Base-by-base conservation (phyloP, 2,329 filamentous ascomycete species). In the Diaporthe ilicicola region DNA sequence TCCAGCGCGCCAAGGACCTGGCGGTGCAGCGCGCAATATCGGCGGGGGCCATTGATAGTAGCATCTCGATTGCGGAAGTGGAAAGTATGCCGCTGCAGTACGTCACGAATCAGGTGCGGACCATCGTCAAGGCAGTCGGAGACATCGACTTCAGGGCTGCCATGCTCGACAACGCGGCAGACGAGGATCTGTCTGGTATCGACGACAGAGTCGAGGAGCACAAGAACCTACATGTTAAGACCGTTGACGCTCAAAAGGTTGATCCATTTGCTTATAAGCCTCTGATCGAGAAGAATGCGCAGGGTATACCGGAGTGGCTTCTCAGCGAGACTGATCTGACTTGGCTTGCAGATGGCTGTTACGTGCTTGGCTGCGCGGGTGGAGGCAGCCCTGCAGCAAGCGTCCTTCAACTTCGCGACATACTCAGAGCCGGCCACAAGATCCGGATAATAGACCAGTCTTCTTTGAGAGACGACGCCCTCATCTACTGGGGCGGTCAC, bases 311-410 rank as follows among this genome's bases (percentile, higher is more conserved):
- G 2, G 79, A 82, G 56, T 87, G 85, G 85, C 79, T 80, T 68
- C 76, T 87, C 17, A 83, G 81, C 2, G 81, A 84, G 70, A 81
- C 81, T 0, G 85, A 87, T 74, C 76, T 86, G 32, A 78, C 82
- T 56, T 86, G 82, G 65, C 78, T 86, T 3, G 79, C 82, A 1
- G 82, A 84, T 61, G 85, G 85, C 1, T 83, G 83, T 68, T 84
- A 84, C 46, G 80, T 87, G 10, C 78, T 87, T 0, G 84, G 83
- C 2, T 85, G 84, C 65, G 85, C 83, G 6, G 84, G 84, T 5
- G 84, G 84, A 48, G 83, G 84, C 32, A 79, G 77, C n/a, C 80
- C 82, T 19, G 79, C 78, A 48, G 75, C 81, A 29, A 78, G 78
- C 15, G 77, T 79, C 53, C 78, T 84, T 39, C 79, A 81, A 69